Evolutionary conservation across 1,284 basidiomycete species (phyloP).

Genomic region (Rhodotorula sp.): DNA sequence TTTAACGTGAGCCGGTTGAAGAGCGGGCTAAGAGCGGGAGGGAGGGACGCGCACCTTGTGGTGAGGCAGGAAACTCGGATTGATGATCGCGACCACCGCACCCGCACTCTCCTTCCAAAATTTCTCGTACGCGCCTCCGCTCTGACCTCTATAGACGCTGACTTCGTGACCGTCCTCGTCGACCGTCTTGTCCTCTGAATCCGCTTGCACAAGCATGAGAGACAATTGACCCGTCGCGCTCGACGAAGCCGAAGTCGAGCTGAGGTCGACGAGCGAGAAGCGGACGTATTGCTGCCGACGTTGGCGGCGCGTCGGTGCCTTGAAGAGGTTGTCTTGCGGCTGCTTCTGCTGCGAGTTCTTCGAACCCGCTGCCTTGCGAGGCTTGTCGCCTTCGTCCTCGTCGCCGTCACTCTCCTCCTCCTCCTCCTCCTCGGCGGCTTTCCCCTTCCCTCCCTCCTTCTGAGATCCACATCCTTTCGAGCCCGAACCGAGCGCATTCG

Average conservation of each 20-base stretch:
- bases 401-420: not conserved
- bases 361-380: conserved; percentile 4
- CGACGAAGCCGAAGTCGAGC: conserved; percentile 53
- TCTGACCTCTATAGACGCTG: conserved; percentile 78
- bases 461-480: not conserved
- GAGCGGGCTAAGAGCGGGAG: not conserved
- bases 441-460: not conserved
- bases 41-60: conserved; percentile 6
- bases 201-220: conserved; percentile 83
- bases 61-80: conserved; percentile 67
- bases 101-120: conserved; percentile 82
- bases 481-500: conserved; percentile 17
- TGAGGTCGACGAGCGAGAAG: conserved; percentile 80
- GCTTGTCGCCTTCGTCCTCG: conserved; percentile 8
- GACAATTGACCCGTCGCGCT: conserved; percentile 79
- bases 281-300: conserved; percentile 61
- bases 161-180: conserved; percentile 37
- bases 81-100: conserved; percentile 82
- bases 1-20: too few relatives aligned
- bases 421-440: not conserved
- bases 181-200: conserved; percentile 51
- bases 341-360: not conserved
- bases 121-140: conserved; percentile 84
- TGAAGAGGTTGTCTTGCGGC: conserved; percentile 11
- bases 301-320: conserved; percentile 44